Percentiles rank a stretch among this genome's conserved stretches.
These are phyloP conservation scores for Onygenales sp. DNA, from an alignment of 2,329 filamentous ascomycete genomes.

Conservation along the genomic window DNA sequence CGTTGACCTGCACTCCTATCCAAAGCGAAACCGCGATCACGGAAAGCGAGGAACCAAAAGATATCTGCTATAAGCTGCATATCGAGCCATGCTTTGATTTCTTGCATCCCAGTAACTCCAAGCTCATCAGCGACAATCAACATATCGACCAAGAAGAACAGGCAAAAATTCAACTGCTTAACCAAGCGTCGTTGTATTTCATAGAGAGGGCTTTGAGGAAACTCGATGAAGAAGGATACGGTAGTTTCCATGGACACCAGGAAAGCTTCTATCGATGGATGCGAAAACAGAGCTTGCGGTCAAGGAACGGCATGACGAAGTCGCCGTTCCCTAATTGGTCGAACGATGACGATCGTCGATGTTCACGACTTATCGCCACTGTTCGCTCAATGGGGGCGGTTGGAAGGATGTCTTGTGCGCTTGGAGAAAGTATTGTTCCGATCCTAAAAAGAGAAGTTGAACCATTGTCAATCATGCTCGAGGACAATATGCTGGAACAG, in stretches of 20 bases:
- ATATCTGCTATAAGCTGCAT: background rate
- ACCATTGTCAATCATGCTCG: constrained; percentile 19
- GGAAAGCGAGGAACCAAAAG: background rate
- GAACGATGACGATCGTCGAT: background rate
- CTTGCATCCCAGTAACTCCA: background rate
- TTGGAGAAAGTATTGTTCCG: constrained; percentile 13
- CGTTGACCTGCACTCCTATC: background rate
- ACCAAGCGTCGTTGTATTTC: background rate
- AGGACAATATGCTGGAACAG: constrained; percentile 16
- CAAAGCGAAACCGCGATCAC: background rate
- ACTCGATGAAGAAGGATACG: background rate
- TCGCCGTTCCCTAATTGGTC: background rate
- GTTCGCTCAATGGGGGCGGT: background rate
- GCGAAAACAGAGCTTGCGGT: background rate
- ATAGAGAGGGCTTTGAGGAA: background rate
- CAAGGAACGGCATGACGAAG: background rate
- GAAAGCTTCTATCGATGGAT: background rate
- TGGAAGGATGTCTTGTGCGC: background rate
- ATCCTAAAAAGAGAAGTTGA: constrained; percentile 18
- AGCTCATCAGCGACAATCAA: background rate
- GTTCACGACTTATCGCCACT: background rate
- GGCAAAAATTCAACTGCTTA: background rate
- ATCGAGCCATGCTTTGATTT: background rate
- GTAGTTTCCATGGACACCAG: background rate
- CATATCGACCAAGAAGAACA: background rate